Base-by-base conservation (phyloP, 306 rosid species). In the Prunus mume region DNA sequence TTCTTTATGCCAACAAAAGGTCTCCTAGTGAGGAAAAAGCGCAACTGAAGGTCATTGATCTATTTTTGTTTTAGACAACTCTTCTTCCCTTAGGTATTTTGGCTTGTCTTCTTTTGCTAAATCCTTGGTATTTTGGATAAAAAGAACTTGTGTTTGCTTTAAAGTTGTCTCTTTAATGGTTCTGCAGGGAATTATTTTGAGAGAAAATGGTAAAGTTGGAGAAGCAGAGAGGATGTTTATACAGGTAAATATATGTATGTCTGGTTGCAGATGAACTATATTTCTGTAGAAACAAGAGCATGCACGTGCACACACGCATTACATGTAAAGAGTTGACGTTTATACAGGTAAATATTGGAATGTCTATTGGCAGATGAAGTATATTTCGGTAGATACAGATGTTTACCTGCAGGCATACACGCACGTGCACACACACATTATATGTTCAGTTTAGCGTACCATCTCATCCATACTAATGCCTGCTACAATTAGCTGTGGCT, bases 171-270 rank as follows among this genome's bases (percentile, higher is more conserved):
- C 19, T 60, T 77, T 45, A 56, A 73, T 78, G 47, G 38, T 74
- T 80, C 19, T 84, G 77, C 87, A 94, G 97, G 98, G 97, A 81
- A 89, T 91, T 84, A 87, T 91, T 82, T 78, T 94, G 72, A 90
- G 88, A 83, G 92, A 94, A 85, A 94, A 90, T 78, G 91, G 89
- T 24, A 91, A 86, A 65, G 63, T 76, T 83, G 98, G 98, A 79
- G 97, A 86, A 71, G 97, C 98, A 27, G 98, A 94, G 86, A 85
- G 98, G 72, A 91, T 94, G 98, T 94, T 91, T 75, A 94, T 94
- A 78, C 98, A 91, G 84, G 98, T 94, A 80, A 87, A 91, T 89
- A 76, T 28, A 69, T 86, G 79, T 52, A 68, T 43, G 4, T 22
- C 50, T 68, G 43, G 66, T 82, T 50, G 30, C 51, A 65, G 13